Conservation (phyloP, 139 green algal species). For the Chlorella sp. region DNA sequence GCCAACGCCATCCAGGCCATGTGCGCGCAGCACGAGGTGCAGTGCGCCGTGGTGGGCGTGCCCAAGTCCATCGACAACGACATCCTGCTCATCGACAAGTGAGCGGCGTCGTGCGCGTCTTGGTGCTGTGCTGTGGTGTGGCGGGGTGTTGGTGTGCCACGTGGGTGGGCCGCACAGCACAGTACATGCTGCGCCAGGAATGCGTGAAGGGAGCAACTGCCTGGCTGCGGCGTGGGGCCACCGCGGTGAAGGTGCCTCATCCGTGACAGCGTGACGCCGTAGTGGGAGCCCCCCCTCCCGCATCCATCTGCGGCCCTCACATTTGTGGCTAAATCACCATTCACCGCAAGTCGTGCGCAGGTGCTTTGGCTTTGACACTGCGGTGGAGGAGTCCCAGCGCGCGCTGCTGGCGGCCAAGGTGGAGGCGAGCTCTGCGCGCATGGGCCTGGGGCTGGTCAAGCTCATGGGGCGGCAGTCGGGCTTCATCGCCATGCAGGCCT, state of each 20-base stretch:
- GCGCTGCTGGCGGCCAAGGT: constrained; percentile 90
- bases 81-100: constrained; percentile 38
- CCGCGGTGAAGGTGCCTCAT: constrained; percentile 30
- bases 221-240: constrained; percentile 43
- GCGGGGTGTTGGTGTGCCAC: too few relatives aligned
- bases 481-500: constrained; percentile 94
- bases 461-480: constrained; percentile 95
- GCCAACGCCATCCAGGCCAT: constrained; percentile 56
- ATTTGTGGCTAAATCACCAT: too few relatives aligned
- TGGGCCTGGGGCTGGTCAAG: constrained; percentile 94
- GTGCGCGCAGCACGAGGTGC: constrained; percentile 44
- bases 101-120: too few relatives aligned
- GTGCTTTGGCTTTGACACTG: constrained; percentile 86
- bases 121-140: too few relatives aligned
- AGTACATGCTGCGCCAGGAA: too few relatives aligned
- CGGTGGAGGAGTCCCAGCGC: constrained; percentile 94
- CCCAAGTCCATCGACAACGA: constrained; percentile 64
- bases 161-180: too few relatives aligned
- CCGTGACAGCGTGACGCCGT: too few relatives aligned
- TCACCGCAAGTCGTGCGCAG: neutral
- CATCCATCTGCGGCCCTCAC: too few relatives aligned
- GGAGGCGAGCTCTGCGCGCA: constrained; percentile 72
- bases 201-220: too few relatives aligned
- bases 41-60: constrained; percentile 45
- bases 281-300: too few relatives aligned